Base-by-base conservation (phyloP, 2,329 filamentous ascomycete genomes). In the Fusarium devonianum region DNA sequence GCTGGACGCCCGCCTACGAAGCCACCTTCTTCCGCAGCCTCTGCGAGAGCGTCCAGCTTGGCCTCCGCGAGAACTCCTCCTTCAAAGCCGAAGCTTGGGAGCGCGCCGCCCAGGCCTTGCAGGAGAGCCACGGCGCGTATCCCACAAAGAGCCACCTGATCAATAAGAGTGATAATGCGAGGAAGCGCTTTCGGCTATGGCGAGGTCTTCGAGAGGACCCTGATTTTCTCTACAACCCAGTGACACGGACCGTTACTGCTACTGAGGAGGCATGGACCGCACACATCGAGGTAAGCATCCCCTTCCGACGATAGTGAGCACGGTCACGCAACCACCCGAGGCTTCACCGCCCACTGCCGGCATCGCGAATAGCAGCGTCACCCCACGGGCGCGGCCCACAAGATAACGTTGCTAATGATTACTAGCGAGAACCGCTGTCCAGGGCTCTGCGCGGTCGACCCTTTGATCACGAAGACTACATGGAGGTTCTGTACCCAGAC, bases 61-160 rank as follows among this genome's bases (percentile, higher is more conserved):
- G 81, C 53, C 74, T 82, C 47, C 75, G 77, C 56, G 80, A 83
- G 59, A 80, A 80, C 58, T 80, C 80, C 69, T 83, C 79, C 72
- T 84, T 85, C 74, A 84, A 85, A 69, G 74, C 78, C 13, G 81
- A 83, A 63, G 82, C 81, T 2, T 85, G 82, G 82, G 79, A 84
- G 47, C 79, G 80, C 56, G 82, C 82, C 34, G 76, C 78, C 45
- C 71, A 75, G 35, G 80, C 79, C 22, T 69, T 85, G 44, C 76
- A 79, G 69, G 78, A 81, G 21, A 76, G 75, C 43, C 82, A 84
- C 61, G 73, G 74, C 62, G 80, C 81, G 34, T 82, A 76, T 55
- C 80, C 81, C n/a, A 77, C 81, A 53, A 84, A 84, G 70, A 79
- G 76, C 60, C 82, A 85, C 44, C 77, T 85, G 25, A 83, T 85